These are phyloP conservation scores for Pestalotiopsis sp. DNA, from an alignment of 2,329 filamentous ascomycete genomes.

Conservation along the genomic window DNA sequence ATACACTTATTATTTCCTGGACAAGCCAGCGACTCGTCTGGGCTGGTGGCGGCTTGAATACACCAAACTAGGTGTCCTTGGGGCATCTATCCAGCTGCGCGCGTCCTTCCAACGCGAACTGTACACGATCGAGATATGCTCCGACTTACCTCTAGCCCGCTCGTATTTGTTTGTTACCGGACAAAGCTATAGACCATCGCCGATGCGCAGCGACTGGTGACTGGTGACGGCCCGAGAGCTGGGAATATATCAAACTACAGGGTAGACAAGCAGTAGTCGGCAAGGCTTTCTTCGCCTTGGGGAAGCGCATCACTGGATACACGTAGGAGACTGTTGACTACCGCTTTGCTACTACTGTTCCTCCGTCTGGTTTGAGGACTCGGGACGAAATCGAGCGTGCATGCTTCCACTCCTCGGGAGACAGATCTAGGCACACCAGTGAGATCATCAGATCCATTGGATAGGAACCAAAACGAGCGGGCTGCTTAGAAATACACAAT, in stretches of 20 bases:
- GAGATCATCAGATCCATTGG: not conserved
- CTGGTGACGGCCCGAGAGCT: constrained; percentile 5
- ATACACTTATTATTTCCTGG: no score
- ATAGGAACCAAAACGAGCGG: not conserved
- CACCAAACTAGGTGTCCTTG: not conserved
- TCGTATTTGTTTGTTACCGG: not conserved
- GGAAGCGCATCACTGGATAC: not conserved
- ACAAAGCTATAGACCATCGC: not conserved
- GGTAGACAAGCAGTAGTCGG: not conserved
- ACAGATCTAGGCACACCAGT: not conserved
- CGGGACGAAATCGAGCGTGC: not conserved
- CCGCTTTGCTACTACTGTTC: not conserved
- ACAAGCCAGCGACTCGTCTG: not conserved
- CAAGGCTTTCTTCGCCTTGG: not conserved
- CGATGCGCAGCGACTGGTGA: not conserved
- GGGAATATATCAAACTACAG: not conserved
- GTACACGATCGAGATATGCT: not conserved
- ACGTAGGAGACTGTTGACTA: not conserved
- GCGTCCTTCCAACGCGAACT: not conserved
- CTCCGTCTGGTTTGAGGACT: not conserved
- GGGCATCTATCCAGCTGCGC: not conserved
- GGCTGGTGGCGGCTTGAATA: not conserved
- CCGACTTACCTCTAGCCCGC: not conserved
- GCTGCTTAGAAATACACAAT: constrained; percentile 7
- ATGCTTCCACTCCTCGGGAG: not conserved